Evolutionary conservation across 352 stramenopile species (phyloP).

Genomic region (Phytophthora lateralis): DNA sequence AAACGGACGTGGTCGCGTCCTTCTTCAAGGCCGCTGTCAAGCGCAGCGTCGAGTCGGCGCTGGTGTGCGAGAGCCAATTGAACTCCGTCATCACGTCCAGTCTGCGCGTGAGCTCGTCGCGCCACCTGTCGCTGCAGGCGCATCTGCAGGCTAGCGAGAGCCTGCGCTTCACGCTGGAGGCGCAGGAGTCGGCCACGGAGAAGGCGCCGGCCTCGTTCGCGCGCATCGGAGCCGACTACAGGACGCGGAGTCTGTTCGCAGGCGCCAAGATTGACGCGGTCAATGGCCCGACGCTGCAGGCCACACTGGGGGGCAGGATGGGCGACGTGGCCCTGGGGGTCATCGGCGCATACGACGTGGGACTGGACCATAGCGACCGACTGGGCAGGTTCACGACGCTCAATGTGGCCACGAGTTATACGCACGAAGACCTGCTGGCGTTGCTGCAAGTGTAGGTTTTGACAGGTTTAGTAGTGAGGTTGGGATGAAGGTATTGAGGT

Average conservation of each 20-base stretch:
- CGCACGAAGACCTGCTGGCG: conserved; percentile 63
- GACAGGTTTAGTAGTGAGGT: not conserved
- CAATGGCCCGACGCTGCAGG: conserved; percentile 76
- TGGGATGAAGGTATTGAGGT: not conserved
- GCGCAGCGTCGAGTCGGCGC: conserved; percentile 62
- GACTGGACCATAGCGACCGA: conserved; percentile 77
- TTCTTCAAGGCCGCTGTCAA: conserved; percentile 77
- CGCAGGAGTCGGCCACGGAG: conserved; percentile 72
- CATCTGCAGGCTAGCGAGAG: conserved; percentile 59
- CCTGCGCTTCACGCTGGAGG: conserved; percentile 76
- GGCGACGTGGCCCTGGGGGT: conserved; percentile 53
- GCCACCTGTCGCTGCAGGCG: conserved; percentile 67
- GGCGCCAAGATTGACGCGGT: conserved; percentile 80
- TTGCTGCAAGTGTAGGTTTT: conserved; percentile 74
- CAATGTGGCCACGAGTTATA: conserved; percentile 63
- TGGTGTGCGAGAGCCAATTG: conserved; percentile 69
- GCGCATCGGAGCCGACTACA: conserved; percentile 74
- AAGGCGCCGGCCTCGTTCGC: conserved; percentile 72
- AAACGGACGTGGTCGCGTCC: conserved; percentile 63
- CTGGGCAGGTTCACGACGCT: conserved; percentile 69
- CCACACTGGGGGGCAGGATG: conserved; percentile 51
- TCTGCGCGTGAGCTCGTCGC: conserved; percentile 71
- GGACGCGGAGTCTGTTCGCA: conserved; percentile 46
- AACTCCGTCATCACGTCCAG: conserved; percentile 72
- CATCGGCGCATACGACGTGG: conserved; percentile 78